These are phyloP conservation scores for Anastatica hierochuntica DNA, from an alignment of 345 rosid genomes.

Conservation along the genomic window DNA sequence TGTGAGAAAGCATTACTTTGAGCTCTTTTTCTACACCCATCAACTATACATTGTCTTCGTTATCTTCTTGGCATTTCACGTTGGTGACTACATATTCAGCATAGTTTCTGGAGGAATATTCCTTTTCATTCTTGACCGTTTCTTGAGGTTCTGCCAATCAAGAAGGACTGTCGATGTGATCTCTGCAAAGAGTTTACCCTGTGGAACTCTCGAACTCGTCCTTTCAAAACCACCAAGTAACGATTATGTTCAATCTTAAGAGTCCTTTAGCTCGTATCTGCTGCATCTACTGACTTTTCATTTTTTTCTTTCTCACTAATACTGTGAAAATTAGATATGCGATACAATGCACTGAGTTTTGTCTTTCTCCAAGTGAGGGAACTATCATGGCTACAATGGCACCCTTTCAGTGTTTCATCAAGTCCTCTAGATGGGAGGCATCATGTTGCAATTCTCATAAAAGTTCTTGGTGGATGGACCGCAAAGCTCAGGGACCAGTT, in stretches of 20 bases:
- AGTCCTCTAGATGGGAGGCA: conserved; percentile 72
- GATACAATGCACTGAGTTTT: conserved; percentile 80
- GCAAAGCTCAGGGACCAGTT: conserved; percentile 46
- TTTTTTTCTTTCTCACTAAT: background rate
- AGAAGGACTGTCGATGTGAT: conserved; percentile 53
- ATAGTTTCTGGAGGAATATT: conserved; percentile 74
- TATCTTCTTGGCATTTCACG: conserved; percentile 72
- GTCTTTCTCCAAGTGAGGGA: conserved; percentile 76
- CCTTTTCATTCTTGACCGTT: conserved; percentile 78
- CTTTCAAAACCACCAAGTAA: conserved; percentile 72
- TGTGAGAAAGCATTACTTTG: conserved; percentile 62
- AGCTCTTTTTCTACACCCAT: conserved; percentile 91
- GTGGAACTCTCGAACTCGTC: conserved; percentile 68
- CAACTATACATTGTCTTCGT: conserved; percentile 74
- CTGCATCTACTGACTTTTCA: no score
- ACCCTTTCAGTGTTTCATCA: conserved; percentile 92
- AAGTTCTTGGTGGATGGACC: conserved; percentile 82
- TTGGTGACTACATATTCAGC: conserved; percentile 63
- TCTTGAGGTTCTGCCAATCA: conserved; percentile 84
- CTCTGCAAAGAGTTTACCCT: conserved; percentile 68
- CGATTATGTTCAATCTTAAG: background rate
- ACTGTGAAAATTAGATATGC: conserved; percentile 31
- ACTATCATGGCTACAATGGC: conserved; percentile 95
- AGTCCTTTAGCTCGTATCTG: background rate
- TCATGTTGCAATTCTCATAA: conserved; percentile 61